These are phyloP conservation scores for Karstenula rhodostoma DNA, from an alignment of 2,329 filamentous ascomycete genomes.

Conservation along the genomic window DNA sequence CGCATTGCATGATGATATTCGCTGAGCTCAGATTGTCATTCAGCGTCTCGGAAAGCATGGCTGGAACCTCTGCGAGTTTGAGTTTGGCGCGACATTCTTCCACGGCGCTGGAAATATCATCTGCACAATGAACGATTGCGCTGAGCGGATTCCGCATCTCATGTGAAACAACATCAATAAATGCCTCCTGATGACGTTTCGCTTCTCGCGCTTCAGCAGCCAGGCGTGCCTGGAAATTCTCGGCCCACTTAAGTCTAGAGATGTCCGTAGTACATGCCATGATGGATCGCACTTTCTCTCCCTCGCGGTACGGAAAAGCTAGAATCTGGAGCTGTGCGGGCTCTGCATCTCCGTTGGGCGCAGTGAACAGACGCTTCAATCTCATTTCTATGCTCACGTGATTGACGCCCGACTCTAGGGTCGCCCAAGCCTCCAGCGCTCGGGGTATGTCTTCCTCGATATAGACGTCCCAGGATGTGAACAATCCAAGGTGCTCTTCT, in stretches of 20 bases:
- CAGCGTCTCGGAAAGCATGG: slow-evolving; percentile 34
- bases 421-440: slow-evolving; percentile 35
- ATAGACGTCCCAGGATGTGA: slow-evolving; percentile 38
- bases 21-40: slow-evolving; percentile 46
- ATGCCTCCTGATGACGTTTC: slow-evolving; percentile 50
- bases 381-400: slow-evolving; percentile 40
- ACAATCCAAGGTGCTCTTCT: slow-evolving; percentile 24
- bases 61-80: slow-evolving; percentile 32
- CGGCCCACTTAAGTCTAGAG: slow-evolving; percentile 49
- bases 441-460: slow-evolving; percentile 37
- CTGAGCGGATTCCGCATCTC: slow-evolving; percentile 57
- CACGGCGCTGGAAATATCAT: slow-evolving; percentile 51
- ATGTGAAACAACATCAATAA: slow-evolving; percentile 52
- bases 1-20: slow-evolving; percentile 56
- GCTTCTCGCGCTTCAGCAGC: slow-evolving; percentile 50
- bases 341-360: slow-evolving; percentile 40
- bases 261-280: slow-evolving; percentile 53
- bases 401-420: slow-evolving; percentile 33
- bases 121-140: slow-evolving; percentile 56
- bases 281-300: slow-evolving; percentile 41
- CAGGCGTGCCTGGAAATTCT: slow-evolving; percentile 48
- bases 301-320: slow-evolving; percentile 45
- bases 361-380: slow-evolving; percentile 40
- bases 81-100: slow-evolving; percentile 37
- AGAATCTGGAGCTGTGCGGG: slow-evolving; percentile 44